Evolutionary conservation across 257 asterid species (phyloP).

Genomic region (Solanum acaule): DNA sequence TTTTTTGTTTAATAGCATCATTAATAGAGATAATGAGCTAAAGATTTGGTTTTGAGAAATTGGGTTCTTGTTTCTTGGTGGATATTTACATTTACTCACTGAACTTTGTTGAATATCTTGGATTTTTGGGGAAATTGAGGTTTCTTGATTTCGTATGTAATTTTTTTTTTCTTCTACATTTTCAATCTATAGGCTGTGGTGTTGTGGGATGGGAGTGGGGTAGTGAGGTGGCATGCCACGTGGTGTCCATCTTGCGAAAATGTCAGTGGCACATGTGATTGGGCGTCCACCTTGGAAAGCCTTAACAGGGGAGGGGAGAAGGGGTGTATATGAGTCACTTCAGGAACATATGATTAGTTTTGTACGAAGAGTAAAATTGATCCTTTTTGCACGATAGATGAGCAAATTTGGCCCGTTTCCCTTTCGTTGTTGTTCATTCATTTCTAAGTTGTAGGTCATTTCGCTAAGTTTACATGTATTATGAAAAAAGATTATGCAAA

Average conservation of each 20-base stretch:
- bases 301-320: background rate
- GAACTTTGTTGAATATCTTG: background rate
- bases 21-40: conserved; percentile 1
- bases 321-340: background rate
- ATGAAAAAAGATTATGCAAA: background rate
- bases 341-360: background rate
- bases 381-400: background rate
- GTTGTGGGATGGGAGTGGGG: background rate
- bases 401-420: background rate
- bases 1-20: background rate
- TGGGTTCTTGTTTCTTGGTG: conserved; percentile 20
- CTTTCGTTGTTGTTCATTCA: background rate
- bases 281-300: background rate
- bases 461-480: background rate
- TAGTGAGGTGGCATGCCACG: background rate
- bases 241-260: background rate
- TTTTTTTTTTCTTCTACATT: background rate
- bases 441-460: background rate
- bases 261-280: background rate
- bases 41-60: conserved; percentile 24
- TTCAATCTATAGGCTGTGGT: background rate
- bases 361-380: background rate
- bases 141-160: background rate
- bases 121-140: background rate
- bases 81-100: background rate